Evolutionary conservation across 2,329 filamentous ascomycete genomes (phyloP), one percentile per base, ranked within the genome.

Genomic region (Cytospora schulzeri): DNA sequence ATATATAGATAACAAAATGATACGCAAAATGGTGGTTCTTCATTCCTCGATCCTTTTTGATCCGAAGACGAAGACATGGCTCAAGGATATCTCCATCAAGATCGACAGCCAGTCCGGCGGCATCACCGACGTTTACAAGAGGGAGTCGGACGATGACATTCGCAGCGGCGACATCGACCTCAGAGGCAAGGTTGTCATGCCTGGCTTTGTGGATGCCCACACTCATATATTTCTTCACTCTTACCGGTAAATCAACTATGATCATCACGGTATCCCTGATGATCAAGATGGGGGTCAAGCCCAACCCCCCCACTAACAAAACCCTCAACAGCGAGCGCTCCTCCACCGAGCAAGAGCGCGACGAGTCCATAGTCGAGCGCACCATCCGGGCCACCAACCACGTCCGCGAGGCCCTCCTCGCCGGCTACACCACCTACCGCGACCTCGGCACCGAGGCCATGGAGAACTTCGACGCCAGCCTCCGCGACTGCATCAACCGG

Each of bases 371-470:
- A n/a, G 79, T 85, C 9, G 85, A 88, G 69, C 77, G 84, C 26
- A 77, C 81, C 28, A 78, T 88, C 56, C 81, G 85, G 22, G 81
- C 81, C 0, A 80, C 81, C 9, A 83, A 85, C 65, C 81, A 85
- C 67, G 79, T 79, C 66, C 81, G 80, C 53, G 76, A 78, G 0
- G 84, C 82, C 1, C 75, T 88, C 12, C 73, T 83, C 24, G 83
- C 85, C 0, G 85, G 85, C 8, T 87, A 83, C 74, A 88, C 84
- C 0, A 86, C 83, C 2, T 85, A 85, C 71, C 77, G 84, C 52
- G 84, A 86, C 70, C 76, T 86, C 0, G 83, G 83, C 17, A 83
- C 82, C 3, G 83, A 86, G 69, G 78, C 79, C 0, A 76, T 85
- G 65, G 75, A 77, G 31, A 78, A 80, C 45, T 78, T 79, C 31